A percentile compares a stretch with the other conserved stretches of the same genome.
Evolutionary conservation across 768 basidiomycete genomes (phyloP).

Genomic region (Mrakia blollopis): DNA sequence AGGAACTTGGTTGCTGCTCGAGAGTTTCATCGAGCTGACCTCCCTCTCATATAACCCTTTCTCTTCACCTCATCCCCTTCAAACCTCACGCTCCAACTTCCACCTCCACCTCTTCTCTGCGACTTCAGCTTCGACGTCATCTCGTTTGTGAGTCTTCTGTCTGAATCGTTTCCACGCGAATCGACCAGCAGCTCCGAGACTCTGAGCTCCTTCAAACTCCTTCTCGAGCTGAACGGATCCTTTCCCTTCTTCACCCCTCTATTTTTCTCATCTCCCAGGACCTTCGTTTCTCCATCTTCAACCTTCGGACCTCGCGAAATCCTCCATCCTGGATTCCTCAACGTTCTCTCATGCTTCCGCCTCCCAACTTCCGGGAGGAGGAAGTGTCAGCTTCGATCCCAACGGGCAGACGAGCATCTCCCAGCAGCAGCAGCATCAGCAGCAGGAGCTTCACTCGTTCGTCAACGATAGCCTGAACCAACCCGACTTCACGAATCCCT

Average conservation of each 20-base stretch:
- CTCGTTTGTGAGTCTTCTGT: not conserved
- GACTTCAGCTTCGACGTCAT: not conserved
- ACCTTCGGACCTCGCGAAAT: not conserved
- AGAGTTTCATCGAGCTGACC: not conserved
- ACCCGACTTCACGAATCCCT: not conserved
- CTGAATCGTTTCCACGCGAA: not conserved
- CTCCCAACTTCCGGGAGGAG: not conserved
- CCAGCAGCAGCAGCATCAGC: not conserved
- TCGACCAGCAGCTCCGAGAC: no score
- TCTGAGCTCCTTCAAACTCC: not conserved
- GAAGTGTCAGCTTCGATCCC: conserved; percentile 1
- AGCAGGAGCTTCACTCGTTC: conserved; percentile 1
- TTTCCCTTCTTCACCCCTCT: not conserved
- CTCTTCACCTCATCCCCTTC: no score
- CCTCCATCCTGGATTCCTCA: conserved; percentile 9
- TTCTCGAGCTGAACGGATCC: not conserved
- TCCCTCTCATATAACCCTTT: not conserved
- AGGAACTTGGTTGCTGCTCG: not conserved
- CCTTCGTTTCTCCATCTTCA: not conserved
- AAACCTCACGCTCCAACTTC: not conserved
- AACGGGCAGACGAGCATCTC: not conserved
- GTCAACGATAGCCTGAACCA: conserved; percentile 2
- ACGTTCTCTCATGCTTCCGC: conserved; percentile 4
- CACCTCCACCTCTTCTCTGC: not conserved
- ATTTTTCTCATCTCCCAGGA: not conserved